These are phyloP conservation scores for Emydomyces testavorans DNA, from an alignment of 2,329 filamentous ascomycete genomes.

Conservation along the genomic window DNA sequence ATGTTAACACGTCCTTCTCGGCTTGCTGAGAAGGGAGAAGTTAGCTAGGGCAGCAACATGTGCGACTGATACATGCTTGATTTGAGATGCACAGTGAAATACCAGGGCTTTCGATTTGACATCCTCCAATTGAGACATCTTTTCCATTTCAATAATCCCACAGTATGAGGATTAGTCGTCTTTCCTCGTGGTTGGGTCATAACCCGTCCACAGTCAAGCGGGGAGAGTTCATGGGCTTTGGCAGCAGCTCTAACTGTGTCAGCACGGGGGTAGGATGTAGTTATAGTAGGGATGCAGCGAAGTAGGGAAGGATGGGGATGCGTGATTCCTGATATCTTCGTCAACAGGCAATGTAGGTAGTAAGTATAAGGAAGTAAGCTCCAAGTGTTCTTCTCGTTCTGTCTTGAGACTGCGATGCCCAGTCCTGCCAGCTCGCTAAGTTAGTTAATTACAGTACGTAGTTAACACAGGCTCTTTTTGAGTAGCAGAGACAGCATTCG, in stretches of 20 bases:
- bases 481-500: too few species aligned
- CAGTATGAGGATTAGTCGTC: neutral
- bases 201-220: slow-evolving; percentile 2
- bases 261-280: too few species aligned
- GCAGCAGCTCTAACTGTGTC: too few species aligned
- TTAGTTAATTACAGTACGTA: too few species aligned
- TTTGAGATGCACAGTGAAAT: neutral
- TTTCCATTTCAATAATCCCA: neutral
- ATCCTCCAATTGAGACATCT: slow-evolving; percentile 12
- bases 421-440: too few species aligned
- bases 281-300: too few species aligned
- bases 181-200: neutral
- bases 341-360: too few species aligned
- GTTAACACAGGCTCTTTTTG: too few species aligned
- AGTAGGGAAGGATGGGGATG: neutral
- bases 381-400: too few species aligned
- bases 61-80: neutral
- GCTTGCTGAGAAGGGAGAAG: slow-evolving; percentile 13
- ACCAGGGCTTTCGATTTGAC: slow-evolving; percentile 14
- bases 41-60: neutral
- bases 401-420: too few species aligned
- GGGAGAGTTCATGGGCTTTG: neutral
- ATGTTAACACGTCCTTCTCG: slow-evolving; percentile 31
- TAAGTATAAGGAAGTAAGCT: too few species aligned
- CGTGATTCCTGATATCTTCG: too few species aligned